Conservation (phyloP, 2,329 filamentous ascomycete species). For the Shiraia bambusicola region DNA sequence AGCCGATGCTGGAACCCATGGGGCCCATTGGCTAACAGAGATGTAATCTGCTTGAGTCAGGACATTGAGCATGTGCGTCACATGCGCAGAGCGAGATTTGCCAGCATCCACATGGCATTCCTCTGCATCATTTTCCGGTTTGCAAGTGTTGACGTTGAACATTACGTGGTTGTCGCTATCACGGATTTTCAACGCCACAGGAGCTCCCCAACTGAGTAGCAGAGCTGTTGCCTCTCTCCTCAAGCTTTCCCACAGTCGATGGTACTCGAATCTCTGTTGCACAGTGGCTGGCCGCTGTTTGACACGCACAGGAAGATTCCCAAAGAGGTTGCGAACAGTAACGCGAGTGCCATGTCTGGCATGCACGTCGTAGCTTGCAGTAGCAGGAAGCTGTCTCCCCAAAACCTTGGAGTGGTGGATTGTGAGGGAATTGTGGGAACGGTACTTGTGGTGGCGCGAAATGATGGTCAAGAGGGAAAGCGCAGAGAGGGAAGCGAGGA, state of each 20-base stretch:
- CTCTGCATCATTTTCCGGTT: background rate
- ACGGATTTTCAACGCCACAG: slow-evolving; percentile 60
- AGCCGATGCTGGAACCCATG: slow-evolving; percentile 73
- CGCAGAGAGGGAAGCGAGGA: slow-evolving; percentile 73
- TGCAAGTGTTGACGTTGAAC: slow-evolving; percentile 32
- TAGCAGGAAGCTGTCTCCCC: slow-evolving; percentile 63
- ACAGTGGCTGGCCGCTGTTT: slow-evolving; percentile 67
- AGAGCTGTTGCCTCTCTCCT: slow-evolving; percentile 62
- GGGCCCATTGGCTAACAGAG: slow-evolving; percentile 51
- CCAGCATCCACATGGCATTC: background rate
- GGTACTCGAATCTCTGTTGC: slow-evolving; percentile 54
- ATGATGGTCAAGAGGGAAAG: slow-evolving; percentile 76
- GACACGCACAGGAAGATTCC: slow-evolving; percentile 84
- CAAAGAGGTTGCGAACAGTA: slow-evolving; percentile 78
- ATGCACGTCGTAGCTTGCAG: slow-evolving; percentile 56
- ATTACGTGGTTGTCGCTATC: slow-evolving; percentile 51
- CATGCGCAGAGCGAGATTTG: slow-evolving; percentile 18
- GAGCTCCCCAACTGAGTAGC: slow-evolving; percentile 67
- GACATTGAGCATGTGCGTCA: slow-evolving; percentile 42
- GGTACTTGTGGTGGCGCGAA: slow-evolving; percentile 65
- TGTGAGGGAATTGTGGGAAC: slow-evolving; percentile 64
- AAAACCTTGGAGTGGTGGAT: slow-evolving; percentile 71
- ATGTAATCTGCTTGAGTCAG: slow-evolving; percentile 68
- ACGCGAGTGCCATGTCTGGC: slow-evolving; percentile 73
- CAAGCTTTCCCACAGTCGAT: slow-evolving; percentile 67